Evolutionary conservation across 257 asterid genomes (phyloP).

Genomic region (Coffea canephora): DNA sequence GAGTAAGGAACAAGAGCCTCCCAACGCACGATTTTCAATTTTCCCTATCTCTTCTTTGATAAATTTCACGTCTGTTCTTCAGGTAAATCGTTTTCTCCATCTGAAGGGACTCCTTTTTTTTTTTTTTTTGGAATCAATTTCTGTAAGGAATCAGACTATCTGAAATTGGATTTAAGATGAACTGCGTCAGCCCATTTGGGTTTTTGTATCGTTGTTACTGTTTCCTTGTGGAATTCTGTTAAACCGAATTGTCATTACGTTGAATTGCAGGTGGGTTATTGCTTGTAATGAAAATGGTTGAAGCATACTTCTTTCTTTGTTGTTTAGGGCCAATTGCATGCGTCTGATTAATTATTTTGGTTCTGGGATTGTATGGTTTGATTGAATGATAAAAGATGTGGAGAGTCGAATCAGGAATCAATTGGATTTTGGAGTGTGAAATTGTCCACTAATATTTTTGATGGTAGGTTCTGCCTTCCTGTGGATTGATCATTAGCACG

Average conservation of each 20-base stretch:
- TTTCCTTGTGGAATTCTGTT: neutral
- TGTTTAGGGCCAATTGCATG: constrained; percentile 2
- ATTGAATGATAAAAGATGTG: neutral
- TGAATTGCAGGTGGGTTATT: constrained; percentile 1
- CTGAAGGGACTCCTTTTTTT: neutral
- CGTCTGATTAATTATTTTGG: neutral
- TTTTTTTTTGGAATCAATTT: neutral
- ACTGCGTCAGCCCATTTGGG: neutral
- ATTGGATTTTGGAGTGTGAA: neutral
- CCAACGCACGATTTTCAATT: constrained; percentile 9
- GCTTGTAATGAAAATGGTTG: neutral
- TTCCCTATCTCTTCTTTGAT: constrained; percentile 2
- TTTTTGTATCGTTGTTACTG: neutral
- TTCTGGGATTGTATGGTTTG: neutral
- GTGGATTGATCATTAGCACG: neutral
- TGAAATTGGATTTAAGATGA: constrained; percentile 7
- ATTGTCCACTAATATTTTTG: neutral
- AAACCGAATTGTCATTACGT: constrained; percentile 5
- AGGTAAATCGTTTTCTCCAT: constrained; percentile 1
- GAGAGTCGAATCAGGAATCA: neutral
- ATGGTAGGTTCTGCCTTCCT: neutral
- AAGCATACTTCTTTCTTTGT: neutral
- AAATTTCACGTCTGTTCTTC: constrained; percentile 1
- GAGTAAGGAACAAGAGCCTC: neutral
- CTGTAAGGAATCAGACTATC: neutral